Conservation (phyloP, 1,284 basidiomycete species). For the Rhodotorula mucilaginosa region DNA sequence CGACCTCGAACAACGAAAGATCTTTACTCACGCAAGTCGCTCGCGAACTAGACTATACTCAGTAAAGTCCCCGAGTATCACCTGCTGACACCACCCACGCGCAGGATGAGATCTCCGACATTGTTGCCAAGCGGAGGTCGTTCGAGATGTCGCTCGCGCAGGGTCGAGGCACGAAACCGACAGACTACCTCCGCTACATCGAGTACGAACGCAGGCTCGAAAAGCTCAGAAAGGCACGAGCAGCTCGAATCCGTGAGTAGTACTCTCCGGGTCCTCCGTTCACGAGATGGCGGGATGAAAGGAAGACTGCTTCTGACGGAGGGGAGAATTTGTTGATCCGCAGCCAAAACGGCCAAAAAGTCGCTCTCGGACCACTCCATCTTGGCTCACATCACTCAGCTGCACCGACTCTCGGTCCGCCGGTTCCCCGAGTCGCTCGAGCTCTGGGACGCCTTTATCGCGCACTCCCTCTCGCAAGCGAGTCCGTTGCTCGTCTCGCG, state of each 20-base stretch:
- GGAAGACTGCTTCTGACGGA: neutral
- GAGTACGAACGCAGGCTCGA: conserved; percentile 90
- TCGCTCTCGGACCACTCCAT: conserved; percentile 46
- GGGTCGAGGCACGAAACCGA: conserved; percentile 39
- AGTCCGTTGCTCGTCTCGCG: conserved; percentile 43
- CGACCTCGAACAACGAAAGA: conserved; percentile 79
- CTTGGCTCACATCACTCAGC: conserved; percentile 45
- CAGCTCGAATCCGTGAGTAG: conserved; percentile 65
- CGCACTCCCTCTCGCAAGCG: conserved; percentile 42
- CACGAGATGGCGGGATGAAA: no score
- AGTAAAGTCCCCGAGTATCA: neutral
- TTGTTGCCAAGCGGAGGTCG: conserved; percentile 77
- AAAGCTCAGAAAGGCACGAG: conserved; percentile 69
- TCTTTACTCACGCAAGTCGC: conserved; percentile 73
- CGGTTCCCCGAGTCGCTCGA: conserved; percentile 43
- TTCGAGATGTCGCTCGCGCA: conserved; percentile 72
- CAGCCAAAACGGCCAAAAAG: conserved; percentile 35
- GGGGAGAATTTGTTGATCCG: neutral
- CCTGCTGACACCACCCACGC: neutral
- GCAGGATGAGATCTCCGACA: conserved; percentile 75
- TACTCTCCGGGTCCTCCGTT: neutral
- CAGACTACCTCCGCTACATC: conserved; percentile 84
- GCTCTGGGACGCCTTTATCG: conserved; percentile 44
- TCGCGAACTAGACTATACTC: neutral
- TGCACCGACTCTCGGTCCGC: conserved; percentile 43